Evolutionary conservation across 2,329 filamentous ascomycete species (phyloP).

Genomic region (Juglanconis sp.): DNA sequence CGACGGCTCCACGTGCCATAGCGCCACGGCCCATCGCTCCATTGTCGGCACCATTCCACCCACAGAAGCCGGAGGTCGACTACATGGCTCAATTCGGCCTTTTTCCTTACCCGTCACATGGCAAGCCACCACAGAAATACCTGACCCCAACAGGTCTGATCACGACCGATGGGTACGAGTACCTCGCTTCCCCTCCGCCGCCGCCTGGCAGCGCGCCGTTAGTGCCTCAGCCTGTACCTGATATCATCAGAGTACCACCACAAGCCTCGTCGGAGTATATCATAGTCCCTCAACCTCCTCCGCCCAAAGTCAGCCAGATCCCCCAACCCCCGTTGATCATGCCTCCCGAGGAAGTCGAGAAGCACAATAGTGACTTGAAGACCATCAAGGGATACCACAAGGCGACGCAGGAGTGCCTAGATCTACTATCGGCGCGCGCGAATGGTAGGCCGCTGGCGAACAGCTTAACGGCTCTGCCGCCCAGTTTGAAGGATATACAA

Average conservation of each 20-base stretch:
- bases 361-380: neutral
- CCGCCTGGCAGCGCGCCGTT: neutral
- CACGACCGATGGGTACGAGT: conserved; percentile 10
- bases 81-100: conserved; percentile 12
- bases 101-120: neutral
- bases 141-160: neutral
- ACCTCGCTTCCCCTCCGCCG: neutral
- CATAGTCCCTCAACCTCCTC: neutral
- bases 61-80: neutral
- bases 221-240: neutral
- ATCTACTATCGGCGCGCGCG: conserved; percentile 4
- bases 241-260: neutral
- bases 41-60: neutral
- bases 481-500: conserved; percentile 10
- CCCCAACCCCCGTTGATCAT: conserved; percentile 3
- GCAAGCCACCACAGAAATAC: conserved; percentile 3
- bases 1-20: neutral
- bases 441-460: neutral
- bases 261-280: neutral
- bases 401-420: conserved; percentile 6
- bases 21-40: neutral
- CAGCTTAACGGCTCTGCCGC: conserved; percentile 14
- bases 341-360: conserved; percentile 1
- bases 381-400: neutral
- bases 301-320: neutral